Evolutionary conservation across 2,329 filamentous ascomycete species (phyloP).

Genomic region (Trichoderma aggressivum): DNA sequence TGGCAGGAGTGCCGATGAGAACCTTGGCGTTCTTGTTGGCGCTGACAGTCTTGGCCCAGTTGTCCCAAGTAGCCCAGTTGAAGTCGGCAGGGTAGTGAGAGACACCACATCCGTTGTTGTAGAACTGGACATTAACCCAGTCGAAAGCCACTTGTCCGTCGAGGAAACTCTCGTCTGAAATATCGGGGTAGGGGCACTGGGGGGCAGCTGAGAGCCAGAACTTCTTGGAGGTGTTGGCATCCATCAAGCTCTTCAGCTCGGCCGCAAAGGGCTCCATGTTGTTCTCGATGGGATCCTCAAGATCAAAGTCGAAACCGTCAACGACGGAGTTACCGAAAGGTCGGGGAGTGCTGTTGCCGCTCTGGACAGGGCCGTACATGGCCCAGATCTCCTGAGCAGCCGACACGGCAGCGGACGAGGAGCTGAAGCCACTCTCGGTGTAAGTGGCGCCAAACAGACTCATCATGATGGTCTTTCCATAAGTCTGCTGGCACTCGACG

Average conservation of each 20-base stretch:
- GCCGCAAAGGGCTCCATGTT: slow-evolving; percentile 62
- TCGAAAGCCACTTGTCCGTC: slow-evolving; percentile 52
- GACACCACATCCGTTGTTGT: slow-evolving; percentile 67
- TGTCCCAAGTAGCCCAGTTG: slow-evolving; percentile 63
- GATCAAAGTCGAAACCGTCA: slow-evolving; percentile 76
- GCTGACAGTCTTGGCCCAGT: slow-evolving; percentile 57
- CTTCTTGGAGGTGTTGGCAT: slow-evolving; percentile 50
- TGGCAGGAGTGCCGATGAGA: slow-evolving; percentile 58
- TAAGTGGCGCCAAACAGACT: slow-evolving; percentile 65
- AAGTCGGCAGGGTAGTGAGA: slow-evolving; percentile 40
- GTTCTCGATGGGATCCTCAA: slow-evolving; percentile 53
- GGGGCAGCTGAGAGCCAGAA: slow-evolving; percentile 64
- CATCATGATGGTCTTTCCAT: slow-evolving; percentile 66
- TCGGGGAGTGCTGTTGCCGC: slow-evolving; percentile 47
- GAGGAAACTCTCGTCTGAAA: slow-evolving; percentile 55
- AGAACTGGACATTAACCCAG: slow-evolving; percentile 63
- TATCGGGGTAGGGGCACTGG: slow-evolving; percentile 65
- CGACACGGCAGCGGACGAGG: slow-evolving; percentile 45
- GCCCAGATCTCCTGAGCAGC: slow-evolving; percentile 65
- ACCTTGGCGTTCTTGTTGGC: slow-evolving; percentile 60
- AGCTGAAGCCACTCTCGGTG: slow-evolving; percentile 63
- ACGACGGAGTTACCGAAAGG: slow-evolving; percentile 65
- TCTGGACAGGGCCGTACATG: slow-evolving; percentile 60
- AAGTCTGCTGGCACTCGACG: slow-evolving; percentile 54
- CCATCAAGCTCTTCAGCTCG: slow-evolving; percentile 54